Percentiles rank a stretch among this genome's conserved stretches.
These are phyloP conservation scores for Termitomyces sp. DNA, from an alignment of 768 basidiomycete species.

Conservation along the genomic window DNA sequence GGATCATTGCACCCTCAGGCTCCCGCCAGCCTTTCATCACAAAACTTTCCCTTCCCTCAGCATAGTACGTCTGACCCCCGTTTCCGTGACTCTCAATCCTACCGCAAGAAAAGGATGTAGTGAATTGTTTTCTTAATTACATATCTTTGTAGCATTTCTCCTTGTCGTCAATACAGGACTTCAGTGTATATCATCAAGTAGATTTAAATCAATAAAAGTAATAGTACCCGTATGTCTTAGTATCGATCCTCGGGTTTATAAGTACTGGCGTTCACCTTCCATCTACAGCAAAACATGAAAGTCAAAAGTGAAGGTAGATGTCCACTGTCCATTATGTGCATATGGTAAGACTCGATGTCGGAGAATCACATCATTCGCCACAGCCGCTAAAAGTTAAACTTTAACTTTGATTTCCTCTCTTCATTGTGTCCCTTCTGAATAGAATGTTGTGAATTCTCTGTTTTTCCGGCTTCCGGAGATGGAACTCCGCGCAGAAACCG, in stretches of 20 bases:
- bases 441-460: neutral
- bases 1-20: neutral
- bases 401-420: neutral
- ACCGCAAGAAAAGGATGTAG: neutral
- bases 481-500: neutral
- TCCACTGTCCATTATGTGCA: neutral
- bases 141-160: neutral
- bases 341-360: slow-evolving; percentile 1
- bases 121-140: neutral
- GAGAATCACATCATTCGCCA: neutral
- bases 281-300: neutral
- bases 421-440: neutral
- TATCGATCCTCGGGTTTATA: neutral
- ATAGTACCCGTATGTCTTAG: neutral
- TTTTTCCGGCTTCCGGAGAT: neutral
- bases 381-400: slow-evolving; percentile 1
- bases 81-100: neutral
- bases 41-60: neutral
- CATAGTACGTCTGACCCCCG: neutral
- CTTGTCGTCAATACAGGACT: neutral
- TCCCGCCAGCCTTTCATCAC: neutral
- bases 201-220: neutral
- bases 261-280: neutral
- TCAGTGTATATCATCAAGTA: neutral
- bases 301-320: neutral